Evolutionary conservation across 2,329 filamentous ascomycete species (phyloP).

Genomic region (Calonectria leucothoes): DNA sequence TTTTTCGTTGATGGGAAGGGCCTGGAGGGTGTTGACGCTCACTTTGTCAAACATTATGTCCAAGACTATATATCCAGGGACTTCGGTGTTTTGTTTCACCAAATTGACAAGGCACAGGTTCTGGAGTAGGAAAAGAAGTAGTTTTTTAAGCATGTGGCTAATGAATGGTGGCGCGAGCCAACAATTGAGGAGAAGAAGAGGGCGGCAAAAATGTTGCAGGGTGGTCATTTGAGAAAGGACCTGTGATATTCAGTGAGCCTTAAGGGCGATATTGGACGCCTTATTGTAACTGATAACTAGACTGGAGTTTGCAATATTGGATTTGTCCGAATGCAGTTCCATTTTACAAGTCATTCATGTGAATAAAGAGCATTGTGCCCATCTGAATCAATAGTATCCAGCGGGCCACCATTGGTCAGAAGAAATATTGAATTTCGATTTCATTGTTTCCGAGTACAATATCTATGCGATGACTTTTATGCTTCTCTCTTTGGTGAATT

Average conservation of each 20-base stretch:
- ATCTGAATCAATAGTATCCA: too few relatives aligned
- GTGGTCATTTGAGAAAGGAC: constrained; percentile 19
- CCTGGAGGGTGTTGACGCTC: not conserved
- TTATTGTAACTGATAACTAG: too few relatives aligned
- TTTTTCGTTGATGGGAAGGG: constrained; percentile 22
- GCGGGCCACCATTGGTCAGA: too few relatives aligned
- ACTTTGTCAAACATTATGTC: not conserved
- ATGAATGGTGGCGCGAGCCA: constrained; percentile 26
- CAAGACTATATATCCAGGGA: constrained; percentile 34
- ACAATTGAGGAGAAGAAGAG: constrained; percentile 27
- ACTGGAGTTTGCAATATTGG: too few relatives aligned
- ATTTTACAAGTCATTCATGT: too few relatives aligned
- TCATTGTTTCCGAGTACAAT: too few relatives aligned
- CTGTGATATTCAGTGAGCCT: not conserved
- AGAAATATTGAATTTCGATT: too few relatives aligned
- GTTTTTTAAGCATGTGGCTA: constrained; percentile 14
- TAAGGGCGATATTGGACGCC: too few relatives aligned
- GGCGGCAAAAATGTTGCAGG: constrained; percentile 12
- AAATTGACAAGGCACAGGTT: constrained; percentile 19
- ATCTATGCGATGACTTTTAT: too few relatives aligned
- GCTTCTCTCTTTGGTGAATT: too few relatives aligned
- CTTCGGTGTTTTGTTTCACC: constrained; percentile 24
- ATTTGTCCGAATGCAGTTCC: too few relatives aligned
- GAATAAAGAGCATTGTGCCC: too few relatives aligned
- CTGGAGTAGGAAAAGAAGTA: constrained; percentile 24